Evolutionary conservation across 257 asterid species (phyloP), one percentile per base, ranked within the genome.

Genomic region (Nicotiana tomentosiformis): DNA sequence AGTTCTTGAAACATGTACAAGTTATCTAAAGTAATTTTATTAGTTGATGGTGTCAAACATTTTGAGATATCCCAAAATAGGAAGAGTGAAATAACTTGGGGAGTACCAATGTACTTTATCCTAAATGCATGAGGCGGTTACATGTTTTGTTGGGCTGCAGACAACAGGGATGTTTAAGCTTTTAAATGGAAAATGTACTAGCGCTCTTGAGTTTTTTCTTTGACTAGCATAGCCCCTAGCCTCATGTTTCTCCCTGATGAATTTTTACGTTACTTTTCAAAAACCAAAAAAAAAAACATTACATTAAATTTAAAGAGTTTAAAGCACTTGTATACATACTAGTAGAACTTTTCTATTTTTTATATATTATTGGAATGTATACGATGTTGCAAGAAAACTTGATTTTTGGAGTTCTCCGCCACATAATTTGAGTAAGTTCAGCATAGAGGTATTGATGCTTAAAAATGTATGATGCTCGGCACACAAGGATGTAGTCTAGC

Each of bases 1-100:
- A 70, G 57, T 43, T 39, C 58, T 43, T 70, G 58, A 70, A 39
- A 70, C 33, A 10, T 5, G 33, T 37, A 69, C 5, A 39, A 69
- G 77, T 39, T 70, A 5, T 16, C 78, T 43, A 1, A 70, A 70
- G 5, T 39, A 20, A 70, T 70, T 70, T 43, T n/a, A 37, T n/a
- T 69, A 69, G 78, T n/a, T 70, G 78, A 43, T 14, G n/a, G 78
- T 43, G n/a, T 43, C 78, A 70, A 70, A 11, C 46, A 70, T 70
- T 20, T 70, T 4, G 35, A 43, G 33, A 69, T 10, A 70, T 18
- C 57, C 33, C 55, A 39, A 30, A 43, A 20, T 43, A 39, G 35
- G 20, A 70, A n/a, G 6, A 10, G 18, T 3, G 1, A 39, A 69
- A 37, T 18, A n/a, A 39, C 29, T 69, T 55, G 26, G 57, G 56